A percentile compares a stretch with the other conserved stretches of the same genome.
Conservation (phyloP, 352 stramenopile species). For the Blastocystis sp. region DNA sequence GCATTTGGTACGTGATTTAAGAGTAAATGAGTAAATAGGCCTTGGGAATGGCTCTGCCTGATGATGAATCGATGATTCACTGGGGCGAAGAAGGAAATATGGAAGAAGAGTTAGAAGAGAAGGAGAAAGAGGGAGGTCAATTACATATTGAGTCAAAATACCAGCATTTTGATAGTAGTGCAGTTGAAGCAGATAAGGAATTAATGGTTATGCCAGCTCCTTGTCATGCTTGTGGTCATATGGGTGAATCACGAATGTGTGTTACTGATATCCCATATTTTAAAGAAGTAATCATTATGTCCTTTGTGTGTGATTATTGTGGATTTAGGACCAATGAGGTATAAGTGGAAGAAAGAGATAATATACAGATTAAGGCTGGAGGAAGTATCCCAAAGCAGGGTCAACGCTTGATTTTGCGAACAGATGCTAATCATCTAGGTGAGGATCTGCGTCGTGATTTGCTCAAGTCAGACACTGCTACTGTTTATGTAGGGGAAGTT, state of each 20-base stretch:
- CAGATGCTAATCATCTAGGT: slow-evolving; percentile 69
- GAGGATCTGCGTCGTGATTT: slow-evolving; percentile 83
- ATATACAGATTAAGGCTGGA: slow-evolving; percentile 80
- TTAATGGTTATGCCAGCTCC: slow-evolving; percentile 79
- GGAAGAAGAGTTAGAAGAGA: slow-evolving; percentile 57
- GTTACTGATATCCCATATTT: slow-evolving; percentile 89
- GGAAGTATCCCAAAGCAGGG: slow-evolving; percentile 81
- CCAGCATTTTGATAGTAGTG: slow-evolving; percentile 57
- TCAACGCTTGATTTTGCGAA: slow-evolving; percentile 77
- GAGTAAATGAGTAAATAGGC: slow-evolving; percentile 71
- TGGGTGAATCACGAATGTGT: slow-evolving; percentile 81
- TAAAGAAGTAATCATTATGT: slow-evolving; percentile 88
- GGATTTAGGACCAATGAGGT: slow-evolving; percentile 84
- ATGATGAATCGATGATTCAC: background rate
- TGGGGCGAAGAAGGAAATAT: slow-evolving; percentile 62
- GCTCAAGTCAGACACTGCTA: slow-evolving; percentile 84
- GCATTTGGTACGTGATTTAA: slow-evolving; percentile 74
- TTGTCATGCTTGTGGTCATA: slow-evolving; percentile 79
- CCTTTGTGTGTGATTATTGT: slow-evolving; percentile 83
- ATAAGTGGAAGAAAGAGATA: background rate
- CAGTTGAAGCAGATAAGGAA: slow-evolving; percentile 48
- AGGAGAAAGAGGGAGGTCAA: slow-evolving; percentile 55
- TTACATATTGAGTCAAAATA: slow-evolving; percentile 62
- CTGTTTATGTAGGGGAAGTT: slow-evolving; percentile 69
- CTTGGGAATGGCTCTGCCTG: slow-evolving; percentile 17